These are phyloP conservation scores for Corymbia maculata DNA, from an alignment of 345 rosid genomes.

Conservation along the genomic window DNA sequence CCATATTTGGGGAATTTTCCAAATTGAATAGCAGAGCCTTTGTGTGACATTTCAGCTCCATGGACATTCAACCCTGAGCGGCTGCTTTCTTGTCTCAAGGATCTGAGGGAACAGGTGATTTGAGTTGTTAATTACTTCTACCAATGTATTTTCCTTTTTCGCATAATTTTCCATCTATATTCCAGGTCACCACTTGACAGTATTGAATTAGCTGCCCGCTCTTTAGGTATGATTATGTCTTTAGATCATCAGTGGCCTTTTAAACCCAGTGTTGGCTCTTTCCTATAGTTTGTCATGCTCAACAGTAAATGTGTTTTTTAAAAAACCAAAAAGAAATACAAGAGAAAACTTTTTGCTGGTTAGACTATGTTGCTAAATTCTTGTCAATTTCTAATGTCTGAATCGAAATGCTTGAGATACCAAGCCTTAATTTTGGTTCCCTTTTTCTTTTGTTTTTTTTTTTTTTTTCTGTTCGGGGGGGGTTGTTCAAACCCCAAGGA, in stretches of 20 bases:
- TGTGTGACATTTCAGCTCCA: conserved; percentile 50
- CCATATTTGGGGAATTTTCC: neutral
- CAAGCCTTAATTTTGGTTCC: neutral
- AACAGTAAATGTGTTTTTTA: neutral
- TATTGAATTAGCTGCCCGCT: neutral
- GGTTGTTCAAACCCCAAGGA: neutral
- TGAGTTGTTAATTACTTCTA: neutral
- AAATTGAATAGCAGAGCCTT: conserved; percentile 4
- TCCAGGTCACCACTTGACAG: neutral
- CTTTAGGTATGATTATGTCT: neutral
- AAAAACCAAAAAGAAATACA: neutral
- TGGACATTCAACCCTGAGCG: conserved; percentile 77
- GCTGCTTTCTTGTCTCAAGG: conserved; percentile 62
- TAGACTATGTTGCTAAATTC: neutral
- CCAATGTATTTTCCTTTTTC: neutral
- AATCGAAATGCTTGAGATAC: neutral
- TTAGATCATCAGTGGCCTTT: neutral
- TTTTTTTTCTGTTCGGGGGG: accelerated
- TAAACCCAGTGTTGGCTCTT: neutral
- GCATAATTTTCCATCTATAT: neutral
- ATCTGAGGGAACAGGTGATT: conserved; percentile 64
- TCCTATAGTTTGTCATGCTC: neutral
- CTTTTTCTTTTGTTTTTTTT: neutral
- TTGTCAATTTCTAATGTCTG: neutral
- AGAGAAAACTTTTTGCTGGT: neutral